Evolutionary conservation across 179 eudicot genomes (phyloP), one percentile per base, ranked within the genome.

Genomic region (Actinidia arguta): DNA sequence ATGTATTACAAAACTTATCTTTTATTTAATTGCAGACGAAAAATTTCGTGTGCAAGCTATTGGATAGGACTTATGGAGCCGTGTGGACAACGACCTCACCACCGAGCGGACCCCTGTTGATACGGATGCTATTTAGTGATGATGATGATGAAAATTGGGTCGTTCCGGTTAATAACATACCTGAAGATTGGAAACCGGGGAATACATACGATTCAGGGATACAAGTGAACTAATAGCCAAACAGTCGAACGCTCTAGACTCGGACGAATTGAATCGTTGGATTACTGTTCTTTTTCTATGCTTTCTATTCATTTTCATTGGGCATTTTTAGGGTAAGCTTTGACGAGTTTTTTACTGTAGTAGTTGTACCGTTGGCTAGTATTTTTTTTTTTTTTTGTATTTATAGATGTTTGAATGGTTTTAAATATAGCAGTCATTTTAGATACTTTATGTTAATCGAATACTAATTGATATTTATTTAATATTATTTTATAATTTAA

Each of bases 11-110:
- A 2, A 31, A 36, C 6, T 36, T 20, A 67, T 22, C 14, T 24
- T 24, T 0, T 20, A 67, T 81, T 64, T 56, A 27, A 80, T 67
- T 81, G 85, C 90, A 94, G 96, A 88, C 92, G n/a, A 80, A 90
- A 76, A 91, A 80, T 76, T 89, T 87, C 59, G 85, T 74, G 84
- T 93, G 98, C 91, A 90, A 91, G 88, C 85, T 94, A 69, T 76
- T 94, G 69, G 92, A 91, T n/a, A 86, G 98, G 81, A 88, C 83
- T 48, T 86, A 93, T 74, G 98, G 98, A 88, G 92, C 96, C 52
- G 96, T 93, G 47, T 94, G 96, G 96, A 87, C 94, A 59, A 87
- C 92, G 2, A 79, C 82, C 22, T 74, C 96, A 55, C 92, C 96
- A 4, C 98, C 96, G 18, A 87, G 87, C 14, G 95, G 96, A 48